phyloP scores from a whole-genome alignment of 257 asterid genomes.

The Penstemon barbatus region DNA sequence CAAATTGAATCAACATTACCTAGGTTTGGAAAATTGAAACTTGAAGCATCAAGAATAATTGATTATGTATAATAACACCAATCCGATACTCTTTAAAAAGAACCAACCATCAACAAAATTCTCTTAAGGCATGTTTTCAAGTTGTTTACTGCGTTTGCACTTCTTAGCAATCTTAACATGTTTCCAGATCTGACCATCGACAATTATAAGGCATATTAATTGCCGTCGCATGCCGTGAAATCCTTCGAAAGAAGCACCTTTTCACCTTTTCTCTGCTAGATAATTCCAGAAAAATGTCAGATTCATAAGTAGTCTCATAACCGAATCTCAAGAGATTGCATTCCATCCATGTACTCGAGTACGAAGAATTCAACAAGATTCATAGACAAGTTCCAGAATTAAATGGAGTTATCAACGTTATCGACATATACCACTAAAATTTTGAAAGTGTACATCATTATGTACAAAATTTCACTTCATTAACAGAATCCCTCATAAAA shows the following conservation, averaged over 20 bases:
- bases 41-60: not conserved
- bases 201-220: not conserved
- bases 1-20: conserved; percentile 19
- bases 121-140: not conserved
- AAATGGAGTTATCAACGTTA: not conserved
- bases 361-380: conserved; percentile 9
- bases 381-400: conserved; percentile 2
- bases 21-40: not conserved
- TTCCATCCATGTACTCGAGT: not conserved
- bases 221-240: conserved; percentile 10
- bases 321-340: conserved; percentile 8
- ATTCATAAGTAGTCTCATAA: conserved; percentile 9
- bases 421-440: not conserved
- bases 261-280: not conserved
- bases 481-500: not conserved
- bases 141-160: not conserved
- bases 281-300: conserved; percentile 6
- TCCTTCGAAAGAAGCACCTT: not conserved
- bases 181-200: not conserved
- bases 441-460: too few relatives aligned
- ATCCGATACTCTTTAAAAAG: conserved; percentile 2
- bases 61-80: not conserved
- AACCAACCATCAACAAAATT: too few relatives aligned
- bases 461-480: not conserved
- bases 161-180: conserved; percentile 2